Base-by-base conservation (phyloP, 345 rosid species). In the Boechera retrofracta region DNA sequence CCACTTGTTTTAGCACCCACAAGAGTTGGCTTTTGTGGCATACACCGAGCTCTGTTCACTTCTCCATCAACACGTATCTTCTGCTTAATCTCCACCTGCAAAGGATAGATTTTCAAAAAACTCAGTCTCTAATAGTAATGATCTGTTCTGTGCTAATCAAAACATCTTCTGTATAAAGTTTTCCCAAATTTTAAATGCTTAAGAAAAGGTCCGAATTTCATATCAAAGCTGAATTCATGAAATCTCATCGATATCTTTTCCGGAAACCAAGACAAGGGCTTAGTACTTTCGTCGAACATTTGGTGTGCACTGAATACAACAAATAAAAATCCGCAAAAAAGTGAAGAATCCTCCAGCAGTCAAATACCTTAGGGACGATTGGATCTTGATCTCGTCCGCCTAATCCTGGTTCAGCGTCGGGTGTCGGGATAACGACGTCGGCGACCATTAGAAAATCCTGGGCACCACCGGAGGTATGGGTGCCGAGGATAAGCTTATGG, bases 1-100 rank as follows among this genome's bases (percentile, higher is more conserved):
- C 91, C 88, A 82, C 87, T 89, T 1, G 99, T 95, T 84, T 91
- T 92, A 4, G 94, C 91, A 79, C 86, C 96, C 6, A 93, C 79
- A 66, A 95, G 64, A 12, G 76, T 71, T 11, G 90, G 88, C 38
- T 86, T 91, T 77, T 92, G 99, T 0, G 97, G 98, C 99, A 95
- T 92, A 67, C 89, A 91, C 35, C 96, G 64, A 0, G 99, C 99
- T 75, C 90, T 86, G 69, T 95, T 95, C 71, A 95, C 94, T 83
- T 95, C 98, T 56, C 99, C 98, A 72, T 91, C 97, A 77, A 86
- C 88, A 57, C 82, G 93, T 53, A 92, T 86, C 76, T 82, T 91
- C 77, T 89, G 94, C 64, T 70, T 84, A 67, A 91, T 86, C 76
- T 89, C 96, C 81, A 92, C 98, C 97, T 92, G 57, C 26, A 61